Evolutionary conservation across 1,284 basidiomycete species (phyloP).

Genomic region (Trametes sp.): DNA sequence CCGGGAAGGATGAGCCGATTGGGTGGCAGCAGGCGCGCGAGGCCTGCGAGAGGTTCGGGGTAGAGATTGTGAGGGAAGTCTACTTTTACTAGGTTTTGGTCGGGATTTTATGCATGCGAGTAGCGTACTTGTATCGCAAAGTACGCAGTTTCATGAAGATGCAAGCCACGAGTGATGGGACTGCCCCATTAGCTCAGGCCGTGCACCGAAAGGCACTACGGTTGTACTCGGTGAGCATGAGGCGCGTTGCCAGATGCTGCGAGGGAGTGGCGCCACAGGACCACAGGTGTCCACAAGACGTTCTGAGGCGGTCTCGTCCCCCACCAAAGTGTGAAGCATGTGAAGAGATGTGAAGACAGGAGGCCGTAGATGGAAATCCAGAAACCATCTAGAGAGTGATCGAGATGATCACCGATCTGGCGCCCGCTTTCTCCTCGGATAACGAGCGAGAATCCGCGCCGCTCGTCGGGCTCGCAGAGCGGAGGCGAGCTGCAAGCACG

Average conservation of each 20-base stretch:
- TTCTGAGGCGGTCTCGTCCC: constrained; percentile 2
- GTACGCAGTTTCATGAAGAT: too few species aligned
- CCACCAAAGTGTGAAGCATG: constrained; percentile 4
- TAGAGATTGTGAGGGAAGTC: background rate
- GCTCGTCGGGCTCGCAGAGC: background rate
- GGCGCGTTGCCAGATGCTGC: background rate
- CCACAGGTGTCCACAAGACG: constrained; percentile 15
- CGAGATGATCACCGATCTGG: constrained; percentile 6
- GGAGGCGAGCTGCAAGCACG: background rate
- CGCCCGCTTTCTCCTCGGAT: background rate
- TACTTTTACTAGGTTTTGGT: background rate
- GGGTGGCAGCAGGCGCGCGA: background rate
- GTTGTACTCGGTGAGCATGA: too few species aligned
- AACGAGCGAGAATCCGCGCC: background rate
- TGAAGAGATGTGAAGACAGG: too few species aligned
- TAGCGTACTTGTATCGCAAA: background rate
- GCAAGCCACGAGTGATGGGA: too few species aligned
- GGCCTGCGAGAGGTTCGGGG: background rate
- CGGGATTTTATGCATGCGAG: background rate
- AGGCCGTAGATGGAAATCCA: constrained; percentile 13
- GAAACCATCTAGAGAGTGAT: constrained; percentile 6
- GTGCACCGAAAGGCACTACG: too few species aligned
- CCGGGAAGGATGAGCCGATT: background rate
- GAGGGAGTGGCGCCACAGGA: constrained; percentile 10
- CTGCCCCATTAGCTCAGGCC: too few species aligned